phyloP scores from a whole-genome alignment of 2,329 filamentous ascomycete species.

The Sclerotinia trifoliorum region DNA sequence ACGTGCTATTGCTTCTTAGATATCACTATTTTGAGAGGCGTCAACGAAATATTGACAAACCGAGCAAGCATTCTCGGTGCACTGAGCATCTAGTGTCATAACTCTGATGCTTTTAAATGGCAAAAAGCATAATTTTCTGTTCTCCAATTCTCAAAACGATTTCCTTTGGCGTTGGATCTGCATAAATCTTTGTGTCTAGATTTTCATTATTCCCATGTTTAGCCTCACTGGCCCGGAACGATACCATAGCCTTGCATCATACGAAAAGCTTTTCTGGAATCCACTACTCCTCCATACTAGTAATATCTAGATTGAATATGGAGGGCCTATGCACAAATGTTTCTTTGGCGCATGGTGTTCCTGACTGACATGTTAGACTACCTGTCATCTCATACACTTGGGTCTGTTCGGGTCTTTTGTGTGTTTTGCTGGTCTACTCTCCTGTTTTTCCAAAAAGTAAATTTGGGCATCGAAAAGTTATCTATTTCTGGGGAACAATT shows the following conservation, averaged over 20 bases:
- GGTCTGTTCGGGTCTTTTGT: conserved; percentile 4
- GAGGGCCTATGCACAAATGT: conserved; percentile 33
- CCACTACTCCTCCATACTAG: conserved; percentile 18
- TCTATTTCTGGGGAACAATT: conserved; percentile 14
- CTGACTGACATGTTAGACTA: conserved; percentile 13
- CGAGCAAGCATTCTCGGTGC: conserved; percentile 23
- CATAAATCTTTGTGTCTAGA: conserved; percentile 35
- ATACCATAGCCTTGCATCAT: conserved; percentile 4
- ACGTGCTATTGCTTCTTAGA: conserved; percentile 39
- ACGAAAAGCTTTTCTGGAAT: conserved; percentile 14
- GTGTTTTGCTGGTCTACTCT: conserved; percentile 2
- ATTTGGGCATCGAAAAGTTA: conserved; percentile 22
- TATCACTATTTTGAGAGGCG: conserved; percentile 18
- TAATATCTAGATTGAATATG: conserved; percentile 35
- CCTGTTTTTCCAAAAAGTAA: conserved; percentile 7
- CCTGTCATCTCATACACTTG: conserved; percentile 14
- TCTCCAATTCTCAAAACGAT: conserved; percentile 21
- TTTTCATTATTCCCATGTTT: conserved; percentile 31
- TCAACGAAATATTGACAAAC: conserved; percentile 21
- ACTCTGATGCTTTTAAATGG: conserved; percentile 16
- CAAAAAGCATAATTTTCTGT: conserved; percentile 14
- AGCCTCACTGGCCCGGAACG: conserved; percentile 26
- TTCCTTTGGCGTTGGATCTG: conserved; percentile 34
- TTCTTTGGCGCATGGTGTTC: conserved; percentile 17
- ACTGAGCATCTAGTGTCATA: conserved; percentile 21